phyloP scores from a whole-genome alignment of 352 stramenopile genomes.

The Pseudoperonospora humuli region DNA sequence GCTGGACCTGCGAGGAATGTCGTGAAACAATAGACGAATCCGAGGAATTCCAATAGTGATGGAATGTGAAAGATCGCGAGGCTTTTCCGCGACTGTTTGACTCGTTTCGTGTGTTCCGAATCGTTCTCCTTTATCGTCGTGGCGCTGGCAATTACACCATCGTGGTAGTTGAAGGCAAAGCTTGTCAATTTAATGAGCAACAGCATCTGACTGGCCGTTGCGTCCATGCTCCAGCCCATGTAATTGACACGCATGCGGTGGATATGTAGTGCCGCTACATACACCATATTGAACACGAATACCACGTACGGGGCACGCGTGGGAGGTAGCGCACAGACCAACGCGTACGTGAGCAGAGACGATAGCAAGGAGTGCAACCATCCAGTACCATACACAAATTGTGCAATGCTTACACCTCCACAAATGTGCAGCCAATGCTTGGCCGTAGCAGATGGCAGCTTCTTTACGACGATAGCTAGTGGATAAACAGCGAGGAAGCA shows the following conservation, averaged over 20 bases:
- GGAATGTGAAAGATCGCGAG: conserved; percentile 80
- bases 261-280: conserved; percentile 89
- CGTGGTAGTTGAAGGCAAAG: conserved; percentile 97
- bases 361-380: conserved; percentile 95
- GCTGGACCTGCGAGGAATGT: conserved; percentile 92
- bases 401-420: conserved; percentile 88
- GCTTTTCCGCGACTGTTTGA: conserved; percentile 34
- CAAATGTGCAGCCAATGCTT: conserved; percentile 92
- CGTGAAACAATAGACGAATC: conserved; percentile 96
- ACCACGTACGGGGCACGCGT: conserved; percentile 74
- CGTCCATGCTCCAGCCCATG: conserved; percentile 87
- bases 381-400: conserved; percentile 88
- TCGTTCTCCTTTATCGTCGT: conserved; percentile 37
- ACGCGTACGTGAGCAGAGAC: conserved; percentile 83
- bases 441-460: conserved; percentile 66
- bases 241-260: conserved; percentile 96
- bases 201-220: conserved; percentile 87
- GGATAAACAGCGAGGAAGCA: conserved; percentile 93
- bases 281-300: conserved; percentile 92
- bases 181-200: conserved; percentile 96
- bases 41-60: conserved; percentile 91
- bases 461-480: conserved; percentile 87
- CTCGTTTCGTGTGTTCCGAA: conserved; percentile 17
- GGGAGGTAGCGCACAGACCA: conserved; percentile 63
- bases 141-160: conserved; percentile 77